Base-by-base conservation (phyloP, 2,329 filamentous ascomycete genomes). In the Rhexocercosporidium sp. region DNA sequence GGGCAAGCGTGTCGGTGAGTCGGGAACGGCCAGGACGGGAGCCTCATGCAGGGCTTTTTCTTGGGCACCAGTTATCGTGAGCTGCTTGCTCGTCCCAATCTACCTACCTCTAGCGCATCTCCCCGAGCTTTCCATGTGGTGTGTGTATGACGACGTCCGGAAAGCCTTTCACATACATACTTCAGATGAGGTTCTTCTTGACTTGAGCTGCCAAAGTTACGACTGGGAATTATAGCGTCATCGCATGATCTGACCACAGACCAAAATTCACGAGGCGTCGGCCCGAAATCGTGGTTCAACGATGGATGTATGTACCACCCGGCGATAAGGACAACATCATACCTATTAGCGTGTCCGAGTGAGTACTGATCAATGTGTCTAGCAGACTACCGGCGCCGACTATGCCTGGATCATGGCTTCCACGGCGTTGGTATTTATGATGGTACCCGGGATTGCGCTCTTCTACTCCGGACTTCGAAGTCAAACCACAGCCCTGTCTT, bases 381-480 rank as follows among this genome's bases (percentile, higher is more conserved):
- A 11, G 5, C 25, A 63, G 46, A 29, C 44, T 51, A 29, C 31
- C 14, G 63, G 63, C 16, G n/a, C n/a, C n/a, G 63, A 65, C 56
- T 59, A 65, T 70, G 90, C 88, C 66, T 96, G 91, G 90, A 88
- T 96, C 79, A 87, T 96, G 72, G 90, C 87, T 22, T 86, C 91
- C 37, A 93, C 92, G 1, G 93, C 92, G 11, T 85, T 97, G 61
- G 93, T 96, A 59, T 82, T 96, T 73, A 86, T 97, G 73, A 96
- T 96, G 93, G 92, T 96, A 79, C 93, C 93, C 0, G 93, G 93
- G 69, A 92, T 96, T 73, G 93, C 71, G 11, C 95, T 96, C 85
- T 96, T 97, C 84, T 97, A 96, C 81, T 95, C 92, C 7, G 93
- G 93, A 65, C 88, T 96, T 29, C 92, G 93, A 20, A 89, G 93